These are phyloP conservation scores for Erodium texanum DNA, from an alignment of 441 rosid species.

Conservation along the genomic window DNA sequence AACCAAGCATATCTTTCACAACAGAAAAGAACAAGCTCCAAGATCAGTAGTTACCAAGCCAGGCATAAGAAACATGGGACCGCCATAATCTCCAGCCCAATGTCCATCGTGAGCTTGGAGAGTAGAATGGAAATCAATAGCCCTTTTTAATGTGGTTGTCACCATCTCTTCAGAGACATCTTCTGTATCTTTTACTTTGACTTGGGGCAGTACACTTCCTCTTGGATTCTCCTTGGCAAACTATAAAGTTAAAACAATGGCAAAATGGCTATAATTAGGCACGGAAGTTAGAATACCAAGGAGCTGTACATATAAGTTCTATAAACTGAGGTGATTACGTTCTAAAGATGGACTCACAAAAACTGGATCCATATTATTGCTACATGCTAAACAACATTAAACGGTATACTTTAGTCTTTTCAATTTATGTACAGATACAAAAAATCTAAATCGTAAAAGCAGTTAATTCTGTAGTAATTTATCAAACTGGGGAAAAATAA, in stretches of 20 bases:
- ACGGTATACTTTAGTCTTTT: not conserved
- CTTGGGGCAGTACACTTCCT: constrained; percentile 36
- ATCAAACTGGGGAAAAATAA: too few relatives aligned
- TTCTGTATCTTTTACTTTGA: constrained; percentile 38
- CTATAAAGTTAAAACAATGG: constrained; percentile 27
- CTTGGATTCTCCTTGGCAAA: constrained; percentile 31
- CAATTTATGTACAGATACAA: not conserved
- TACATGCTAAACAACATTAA: not conserved
- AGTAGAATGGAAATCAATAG: constrained; percentile 52
- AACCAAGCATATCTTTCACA: too few relatives aligned
- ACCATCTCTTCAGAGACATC: constrained; percentile 40
- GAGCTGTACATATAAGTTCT: not conserved
- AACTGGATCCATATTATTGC: not conserved
- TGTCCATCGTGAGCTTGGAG: constrained; percentile 83
- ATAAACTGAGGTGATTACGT: not conserved
- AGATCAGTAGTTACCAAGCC: constrained; percentile 54
- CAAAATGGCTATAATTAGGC: constrained; percentile 4
- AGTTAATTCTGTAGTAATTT: too few relatives aligned
- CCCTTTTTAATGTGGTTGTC: constrained; percentile 46
- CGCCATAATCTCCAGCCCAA: constrained; percentile 98
- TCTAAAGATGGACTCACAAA: not conserved
- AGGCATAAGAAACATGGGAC: constrained; percentile 92
- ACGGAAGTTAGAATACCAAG: not conserved
- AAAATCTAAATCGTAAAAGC: too few relatives aligned
- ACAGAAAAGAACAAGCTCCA: not conserved